Evolutionary conservation across 768 basidiomycete genomes (phyloP), one percentile per base, ranked within the genome.

Genomic region (Arthromyces matolae): DNA sequence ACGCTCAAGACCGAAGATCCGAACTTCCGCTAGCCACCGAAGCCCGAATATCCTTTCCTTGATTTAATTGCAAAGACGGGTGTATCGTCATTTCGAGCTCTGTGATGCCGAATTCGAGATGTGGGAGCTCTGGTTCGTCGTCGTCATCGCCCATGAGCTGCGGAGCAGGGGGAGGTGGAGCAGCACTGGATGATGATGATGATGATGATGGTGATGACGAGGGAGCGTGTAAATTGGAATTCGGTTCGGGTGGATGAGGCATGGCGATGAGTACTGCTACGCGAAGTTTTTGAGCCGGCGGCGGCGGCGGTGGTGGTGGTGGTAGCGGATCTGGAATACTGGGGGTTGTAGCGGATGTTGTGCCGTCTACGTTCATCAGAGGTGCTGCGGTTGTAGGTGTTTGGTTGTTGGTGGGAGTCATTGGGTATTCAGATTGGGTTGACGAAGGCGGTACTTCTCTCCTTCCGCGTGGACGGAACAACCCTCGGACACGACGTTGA

Each of bases 211-310:
- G n/a, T n/a, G n/a, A n/a, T n/a, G 33, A 42, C 5, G 34, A 39
- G 5, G 45, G 37, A 6, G 37, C 18, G 6, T 43, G 29, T 8
- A 54, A 52, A 8, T 43, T 35, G 12, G 47, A 39, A 45, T 50
- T 52, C 9, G 42, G 28, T 47, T 32, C 46, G 19, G 58, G 34
- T 12, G 49, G 58, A 28, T 58, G 57, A 2, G 66, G 68, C 68
- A 69, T 69, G 3, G 65, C 68, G 20, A 69, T 65, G 19, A 68
- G 54, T 24, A 68, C 64, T 0, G 68, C 65, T 2, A 68, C 63
- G 23, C 59, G 58, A 34, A 67, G 24, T 24, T 45, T 56, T 38
- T 34, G 39, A 12, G 45, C 4, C 35, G 44, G 10, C 37, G n/a
- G 25, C 23, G 45, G 12, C 5, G 24, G 25, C 5, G 32, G 40